phyloP scores from a whole-genome alignment of 371 early-diverging fungal genomes.

The Ordospora colligata region DNA sequence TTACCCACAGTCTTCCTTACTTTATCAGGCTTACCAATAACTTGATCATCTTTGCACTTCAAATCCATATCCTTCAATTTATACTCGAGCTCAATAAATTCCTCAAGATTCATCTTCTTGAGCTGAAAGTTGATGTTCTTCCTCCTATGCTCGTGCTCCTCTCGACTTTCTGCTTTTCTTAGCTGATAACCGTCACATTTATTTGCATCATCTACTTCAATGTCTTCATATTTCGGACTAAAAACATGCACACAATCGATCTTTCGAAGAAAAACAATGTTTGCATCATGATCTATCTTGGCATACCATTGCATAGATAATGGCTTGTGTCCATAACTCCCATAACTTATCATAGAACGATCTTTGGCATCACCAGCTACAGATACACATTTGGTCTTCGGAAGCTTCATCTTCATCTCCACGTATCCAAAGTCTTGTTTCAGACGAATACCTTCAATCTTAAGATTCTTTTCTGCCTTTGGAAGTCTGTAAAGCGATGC shows the following conservation, averaged over 20 bases:
- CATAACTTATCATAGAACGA: background rate
- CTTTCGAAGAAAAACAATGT: background rate
- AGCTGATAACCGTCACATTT: conserved; percentile 4
- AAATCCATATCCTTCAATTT: background rate
- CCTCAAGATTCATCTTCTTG: conserved; percentile 38
- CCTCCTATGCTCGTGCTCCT: conserved; percentile 51
- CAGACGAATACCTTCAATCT: background rate
- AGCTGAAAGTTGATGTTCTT: conserved; percentile 47
- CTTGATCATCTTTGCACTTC: background rate
- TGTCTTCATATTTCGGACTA: background rate
- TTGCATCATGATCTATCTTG: background rate
- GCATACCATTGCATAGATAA: background rate
- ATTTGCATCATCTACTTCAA: background rate
- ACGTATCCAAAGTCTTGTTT: background rate
- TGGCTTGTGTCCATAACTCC: background rate
- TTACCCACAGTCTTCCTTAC: background rate
- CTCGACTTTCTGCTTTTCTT: conserved; percentile 49
- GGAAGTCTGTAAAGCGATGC: background rate
- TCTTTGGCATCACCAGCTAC: background rate
- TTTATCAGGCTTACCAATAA: background rate
- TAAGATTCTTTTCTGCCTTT: background rate
- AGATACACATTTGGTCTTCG: background rate
- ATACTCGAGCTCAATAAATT: background rate
- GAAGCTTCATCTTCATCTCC: background rate
- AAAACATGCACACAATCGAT: conserved; percentile 2